Evolutionary conservation across 305 asterid species (phyloP).

Genomic region (Fraxinus nigra): DNA sequence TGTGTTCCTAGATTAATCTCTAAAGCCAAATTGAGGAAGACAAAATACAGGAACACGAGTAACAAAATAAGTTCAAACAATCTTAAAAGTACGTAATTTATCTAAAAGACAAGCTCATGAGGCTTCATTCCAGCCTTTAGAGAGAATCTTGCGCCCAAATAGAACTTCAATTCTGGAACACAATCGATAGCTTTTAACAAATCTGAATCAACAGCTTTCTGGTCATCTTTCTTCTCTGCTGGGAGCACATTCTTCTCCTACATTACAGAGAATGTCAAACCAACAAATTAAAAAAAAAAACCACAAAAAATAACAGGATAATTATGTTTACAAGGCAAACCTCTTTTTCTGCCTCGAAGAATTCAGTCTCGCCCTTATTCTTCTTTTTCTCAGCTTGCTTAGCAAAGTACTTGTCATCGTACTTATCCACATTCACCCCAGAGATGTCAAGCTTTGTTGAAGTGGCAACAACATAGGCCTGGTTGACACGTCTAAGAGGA

Average conservation of each 20-base stretch:
- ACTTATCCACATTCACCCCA: constrained; percentile 35
- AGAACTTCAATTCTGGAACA: constrained; percentile 40
- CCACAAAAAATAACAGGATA: neutral
- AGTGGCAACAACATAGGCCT: constrained; percentile 41
- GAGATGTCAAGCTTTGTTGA: constrained; percentile 47
- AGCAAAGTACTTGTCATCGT: constrained; percentile 43
- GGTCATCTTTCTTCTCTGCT: constrained; percentile 59
- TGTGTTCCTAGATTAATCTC: neutral
- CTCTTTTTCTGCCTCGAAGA: constrained; percentile 48
- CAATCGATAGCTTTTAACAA: constrained; percentile 49
- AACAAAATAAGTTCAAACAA: constrained; percentile 18
- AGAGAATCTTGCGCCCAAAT: constrained; percentile 53
- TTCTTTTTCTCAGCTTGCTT: constrained; percentile 39
- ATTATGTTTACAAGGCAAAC: constrained; percentile 6
- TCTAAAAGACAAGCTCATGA: constrained; percentile 45
- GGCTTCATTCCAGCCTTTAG: constrained; percentile 50
- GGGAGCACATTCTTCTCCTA: constrained; percentile 51
- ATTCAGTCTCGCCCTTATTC: constrained; percentile 41
- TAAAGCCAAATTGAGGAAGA: constrained; percentile 1
- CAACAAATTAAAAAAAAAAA: neutral
- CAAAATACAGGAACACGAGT: neutral
- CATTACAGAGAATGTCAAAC: neutral
- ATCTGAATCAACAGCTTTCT: constrained; percentile 45
- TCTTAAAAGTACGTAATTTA: neutral
- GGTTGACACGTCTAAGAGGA: constrained; percentile 48